These are phyloP conservation scores for Podila epigama DNA, from an alignment of 192 early-diverging fungal genomes.

Conservation along the genomic window DNA sequence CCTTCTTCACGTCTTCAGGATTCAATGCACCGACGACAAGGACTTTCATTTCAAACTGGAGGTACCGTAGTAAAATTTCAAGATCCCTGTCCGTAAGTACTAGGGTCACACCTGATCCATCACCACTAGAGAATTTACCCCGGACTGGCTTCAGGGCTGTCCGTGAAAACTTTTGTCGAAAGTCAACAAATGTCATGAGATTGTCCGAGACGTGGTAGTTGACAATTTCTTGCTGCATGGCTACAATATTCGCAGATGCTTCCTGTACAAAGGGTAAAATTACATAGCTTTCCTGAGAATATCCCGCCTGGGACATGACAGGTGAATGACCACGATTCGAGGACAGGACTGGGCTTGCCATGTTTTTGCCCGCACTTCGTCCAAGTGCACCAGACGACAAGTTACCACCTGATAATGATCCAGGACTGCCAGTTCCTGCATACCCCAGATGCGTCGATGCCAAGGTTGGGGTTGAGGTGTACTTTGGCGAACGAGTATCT, in stretches of 20 bases:
- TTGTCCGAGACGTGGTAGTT: slow-evolving; percentile 28
- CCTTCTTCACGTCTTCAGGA: slow-evolving; percentile 7
- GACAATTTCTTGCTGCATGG: slow-evolving; percentile 35
- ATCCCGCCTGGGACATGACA: background rate
- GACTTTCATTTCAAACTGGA: slow-evolving; percentile 39
- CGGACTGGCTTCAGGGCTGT: slow-evolving; percentile 32
- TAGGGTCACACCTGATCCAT: background rate
- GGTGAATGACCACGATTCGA: background rate
- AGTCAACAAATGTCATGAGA: slow-evolving; percentile 48
- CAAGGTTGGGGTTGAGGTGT: slow-evolving; percentile 15
- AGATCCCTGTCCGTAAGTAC: slow-evolving; percentile 40
- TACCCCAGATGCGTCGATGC: slow-evolving; percentile 9
- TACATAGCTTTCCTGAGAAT: slow-evolving; percentile 26
- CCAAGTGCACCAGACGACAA: slow-evolving; percentile 7
- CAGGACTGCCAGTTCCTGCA: background rate
- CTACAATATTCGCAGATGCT: slow-evolving; percentile 29
- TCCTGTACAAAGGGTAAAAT: slow-evolving; percentile 32
- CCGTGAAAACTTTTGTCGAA: slow-evolving; percentile 40
- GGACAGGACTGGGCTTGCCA: slow-evolving; percentile 10
- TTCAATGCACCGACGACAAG: slow-evolving; percentile 25
- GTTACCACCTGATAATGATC: slow-evolving; percentile 2
- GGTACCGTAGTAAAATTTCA: slow-evolving; percentile 37
- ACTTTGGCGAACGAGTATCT: slow-evolving; percentile 14
- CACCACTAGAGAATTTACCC: slow-evolving; percentile 5
- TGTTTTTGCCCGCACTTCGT: slow-evolving; percentile 1